A percentile compares a stretch with the other conserved stretches of the same genome.
phyloP scores from a whole-genome alignment of 2,329 filamentous ascomycete species.

The Xenosphaeropsis pyriputrescens region DNA sequence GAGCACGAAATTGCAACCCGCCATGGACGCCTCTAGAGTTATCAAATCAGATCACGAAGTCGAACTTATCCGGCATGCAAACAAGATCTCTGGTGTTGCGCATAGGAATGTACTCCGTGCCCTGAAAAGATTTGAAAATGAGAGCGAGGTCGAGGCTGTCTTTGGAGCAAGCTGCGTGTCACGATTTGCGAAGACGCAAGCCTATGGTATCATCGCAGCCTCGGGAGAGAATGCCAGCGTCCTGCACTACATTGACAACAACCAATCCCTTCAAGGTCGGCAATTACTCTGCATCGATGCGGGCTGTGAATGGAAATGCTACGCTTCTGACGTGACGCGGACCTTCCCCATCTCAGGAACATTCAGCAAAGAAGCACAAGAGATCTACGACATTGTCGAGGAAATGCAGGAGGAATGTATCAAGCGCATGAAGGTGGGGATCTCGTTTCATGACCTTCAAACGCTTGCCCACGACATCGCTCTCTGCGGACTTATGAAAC shows the following conservation, averaged over 20 bases:
- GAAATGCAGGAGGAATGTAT: slow-evolving; percentile 72
- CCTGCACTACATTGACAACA: slow-evolving; percentile 75
- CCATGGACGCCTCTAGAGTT: slow-evolving; percentile 69
- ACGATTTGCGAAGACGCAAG: slow-evolving; percentile 59
- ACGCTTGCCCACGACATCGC: slow-evolving; percentile 59
- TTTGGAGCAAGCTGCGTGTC: slow-evolving; percentile 62
- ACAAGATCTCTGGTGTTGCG: slow-evolving; percentile 61
- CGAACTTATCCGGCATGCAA: slow-evolving; percentile 66
- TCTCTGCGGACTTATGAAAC: slow-evolving; percentile 49
- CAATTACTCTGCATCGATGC: slow-evolving; percentile 77
- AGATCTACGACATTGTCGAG: slow-evolving; percentile 65
- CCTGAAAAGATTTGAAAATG: slow-evolving; percentile 51
- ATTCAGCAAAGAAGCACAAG: slow-evolving; percentile 53
- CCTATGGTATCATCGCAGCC: slow-evolving; percentile 82
- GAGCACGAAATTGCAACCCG: slow-evolving; percentile 39
- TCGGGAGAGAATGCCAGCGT: slow-evolving; percentile 71
- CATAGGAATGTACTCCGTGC: slow-evolving; percentile 59
- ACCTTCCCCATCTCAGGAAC: slow-evolving; percentile 65
- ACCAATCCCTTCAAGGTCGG: slow-evolving; percentile 52
- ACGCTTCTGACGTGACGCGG: slow-evolving; percentile 81
- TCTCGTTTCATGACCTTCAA: slow-evolving; percentile 59
- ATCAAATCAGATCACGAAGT: slow-evolving; percentile 82
- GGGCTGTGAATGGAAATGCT: slow-evolving; percentile 71
- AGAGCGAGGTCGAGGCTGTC: slow-evolving; percentile 69
- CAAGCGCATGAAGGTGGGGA: slow-evolving; percentile 49